A percentile compares a stretch with the other conserved stretches of the same genome.
Evolutionary conservation across 2,329 filamentous ascomycete genomes (phyloP).

Genomic region (Cladophialophora exuberans): DNA sequence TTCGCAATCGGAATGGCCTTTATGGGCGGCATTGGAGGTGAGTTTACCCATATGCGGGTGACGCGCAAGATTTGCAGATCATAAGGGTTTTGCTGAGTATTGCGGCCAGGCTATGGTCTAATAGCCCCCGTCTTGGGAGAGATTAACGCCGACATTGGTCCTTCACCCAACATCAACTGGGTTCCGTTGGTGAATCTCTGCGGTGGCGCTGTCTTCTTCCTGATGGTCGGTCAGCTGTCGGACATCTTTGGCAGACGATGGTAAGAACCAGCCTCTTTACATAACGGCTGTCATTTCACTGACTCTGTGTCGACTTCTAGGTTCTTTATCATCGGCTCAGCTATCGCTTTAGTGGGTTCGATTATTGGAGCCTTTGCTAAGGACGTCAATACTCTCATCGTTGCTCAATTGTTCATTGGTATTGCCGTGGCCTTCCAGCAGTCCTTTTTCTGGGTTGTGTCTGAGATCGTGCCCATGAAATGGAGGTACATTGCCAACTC

Average conservation of each 20-base stretch:
- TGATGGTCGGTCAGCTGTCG: slow-evolving; percentile 37
- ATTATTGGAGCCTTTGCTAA: slow-evolving; percentile 43
- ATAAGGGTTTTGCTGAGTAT: too few relatives aligned
- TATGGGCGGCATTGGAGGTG: too few relatives aligned
- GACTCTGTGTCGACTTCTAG: too few relatives aligned
- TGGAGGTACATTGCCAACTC: slow-evolving; percentile 39
- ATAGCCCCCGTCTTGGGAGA: not conserved
- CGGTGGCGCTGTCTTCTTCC: not conserved
- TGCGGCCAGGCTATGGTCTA: not conserved
- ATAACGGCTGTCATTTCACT: too few relatives aligned
- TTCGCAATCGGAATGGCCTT: too few relatives aligned
- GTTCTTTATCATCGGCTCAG: slow-evolving; percentile 37
- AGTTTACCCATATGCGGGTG: too few relatives aligned
- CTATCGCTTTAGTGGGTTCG: slow-evolving; percentile 42
- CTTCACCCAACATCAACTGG: slow-evolving; percentile 1
- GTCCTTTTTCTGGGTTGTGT: slow-evolving; percentile 41
- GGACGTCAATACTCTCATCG: slow-evolving; percentile 43
- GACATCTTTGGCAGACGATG: slow-evolving; percentile 44
- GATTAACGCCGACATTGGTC: slow-evolving; percentile 8
- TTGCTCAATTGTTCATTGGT: slow-evolving; percentile 30
- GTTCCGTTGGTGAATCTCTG: not conserved
- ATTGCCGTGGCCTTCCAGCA: not conserved
- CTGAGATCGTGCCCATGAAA: slow-evolving; percentile 46
- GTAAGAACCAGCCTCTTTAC: too few relatives aligned
- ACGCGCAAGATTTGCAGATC: too few relatives aligned